A percentile compares a stretch with the other conserved stretches of the same genome.
Conservation (phyloP, 148 eudicot genomes). For the Rhododendron kiyosumense region DNA sequence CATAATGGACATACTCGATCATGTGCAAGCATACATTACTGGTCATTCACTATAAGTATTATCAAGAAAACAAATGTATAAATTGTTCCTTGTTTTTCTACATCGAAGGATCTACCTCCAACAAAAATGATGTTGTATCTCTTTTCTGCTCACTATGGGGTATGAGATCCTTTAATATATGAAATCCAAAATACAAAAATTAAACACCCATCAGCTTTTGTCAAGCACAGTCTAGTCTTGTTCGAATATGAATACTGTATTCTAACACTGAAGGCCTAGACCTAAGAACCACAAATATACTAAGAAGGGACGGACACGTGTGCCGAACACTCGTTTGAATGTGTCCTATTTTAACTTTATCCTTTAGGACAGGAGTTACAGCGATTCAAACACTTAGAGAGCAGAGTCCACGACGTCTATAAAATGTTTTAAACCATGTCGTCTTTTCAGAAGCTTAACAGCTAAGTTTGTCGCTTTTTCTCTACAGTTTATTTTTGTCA, state of each 20-base stretch:
- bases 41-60: not conserved
- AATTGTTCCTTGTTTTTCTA: not conserved
- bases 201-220: not conserved
- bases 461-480: too few relatives aligned
- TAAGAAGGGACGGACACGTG: too few relatives aligned
- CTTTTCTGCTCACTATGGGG: constrained; percentile 86
- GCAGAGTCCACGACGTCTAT: too few relatives aligned
- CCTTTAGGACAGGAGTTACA: too few relatives aligned
- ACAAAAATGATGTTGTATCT: constrained; percentile 75
- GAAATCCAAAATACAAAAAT: constrained; percentile 49
- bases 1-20: constrained; percentile 51
- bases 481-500: too few relatives aligned
- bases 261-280: not conserved
- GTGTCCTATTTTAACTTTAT: too few relatives aligned
- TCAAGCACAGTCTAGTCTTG: not conserved
- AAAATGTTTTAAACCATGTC: too few relatives aligned
- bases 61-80: not conserved
- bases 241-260: not conserved
- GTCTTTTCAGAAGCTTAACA: too few relatives aligned
- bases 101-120: constrained; percentile 49
- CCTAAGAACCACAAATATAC: too few relatives aligned
- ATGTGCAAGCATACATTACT: constrained; percentile 40
- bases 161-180: constrained; percentile 66
- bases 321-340: too few relatives aligned
- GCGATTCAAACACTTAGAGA: too few relatives aligned